phyloP scores from a whole-genome alignment of 78 protist species.

The Polysphondylium violaceum region DNA sequence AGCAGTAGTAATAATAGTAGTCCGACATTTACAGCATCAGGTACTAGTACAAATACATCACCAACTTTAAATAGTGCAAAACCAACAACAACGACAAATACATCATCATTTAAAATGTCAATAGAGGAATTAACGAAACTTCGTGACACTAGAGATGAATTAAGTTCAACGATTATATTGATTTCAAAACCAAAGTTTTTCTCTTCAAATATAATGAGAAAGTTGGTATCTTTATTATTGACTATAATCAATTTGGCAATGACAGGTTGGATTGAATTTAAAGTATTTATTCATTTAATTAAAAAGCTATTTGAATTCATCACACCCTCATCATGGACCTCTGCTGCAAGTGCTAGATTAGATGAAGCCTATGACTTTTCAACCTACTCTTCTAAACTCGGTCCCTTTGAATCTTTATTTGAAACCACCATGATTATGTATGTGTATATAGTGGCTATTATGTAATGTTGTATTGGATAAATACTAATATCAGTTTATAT shows the following conservation, averaged over 20 bases:
- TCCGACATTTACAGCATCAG: not conserved
- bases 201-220: not conserved
- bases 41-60: not conserved
- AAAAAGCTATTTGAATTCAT: constrained; percentile 19
- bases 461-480: not conserved
- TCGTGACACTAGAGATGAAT: constrained; percentile 3
- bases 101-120: constrained; percentile 5
- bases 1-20: not conserved
- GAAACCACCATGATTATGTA: constrained; percentile 64
- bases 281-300: constrained; percentile 14
- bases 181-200: constrained; percentile 19
- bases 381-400: constrained; percentile 9
- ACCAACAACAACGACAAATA: not conserved
- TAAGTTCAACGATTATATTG: not conserved
- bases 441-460: not conserved
- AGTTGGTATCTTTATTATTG: constrained; percentile 9
- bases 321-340: not conserved
- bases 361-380: constrained; percentile 21
- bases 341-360: constrained; percentile 11
- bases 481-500: not conserved
- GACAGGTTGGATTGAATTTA: constrained; percentile 53
- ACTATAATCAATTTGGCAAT: constrained; percentile 45
- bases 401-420: constrained; percentile 56
- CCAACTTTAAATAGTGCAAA: not conserved
- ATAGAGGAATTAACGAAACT: constrained; percentile 3